Percentiles rank a stretch among this genome's conserved stretches.
Evolutionary conservation across 331 rosid genomes (phyloP).

Genomic region (Spiraea crenata): DNA sequence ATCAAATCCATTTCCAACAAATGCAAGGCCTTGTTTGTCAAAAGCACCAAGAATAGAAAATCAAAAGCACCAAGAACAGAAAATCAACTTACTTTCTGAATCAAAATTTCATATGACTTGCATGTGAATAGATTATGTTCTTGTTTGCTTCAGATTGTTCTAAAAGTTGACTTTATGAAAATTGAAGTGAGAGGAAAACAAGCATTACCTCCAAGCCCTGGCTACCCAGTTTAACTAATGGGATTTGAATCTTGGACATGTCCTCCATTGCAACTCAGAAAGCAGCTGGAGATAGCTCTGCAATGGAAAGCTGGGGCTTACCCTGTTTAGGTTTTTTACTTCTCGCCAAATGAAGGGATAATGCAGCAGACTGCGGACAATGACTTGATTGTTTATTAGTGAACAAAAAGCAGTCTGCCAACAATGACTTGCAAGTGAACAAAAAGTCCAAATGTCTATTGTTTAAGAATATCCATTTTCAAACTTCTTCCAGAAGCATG

Average conservation of each 20-base stretch:
- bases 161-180: not conserved
- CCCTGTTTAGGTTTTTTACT: too few species aligned
- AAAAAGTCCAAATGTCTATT: too few species aligned
- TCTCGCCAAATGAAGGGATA: too few species aligned
- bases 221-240: constrained; percentile 54
- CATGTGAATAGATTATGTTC: not conserved
- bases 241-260: constrained; percentile 28
- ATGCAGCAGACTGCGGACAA: too few species aligned
- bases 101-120: too few species aligned
- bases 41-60: not conserved
- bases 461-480: too few species aligned
- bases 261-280: constrained; percentile 29
- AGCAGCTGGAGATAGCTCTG: not conserved
- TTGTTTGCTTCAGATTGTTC: not conserved
- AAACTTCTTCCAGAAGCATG: too few species aligned
- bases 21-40: not conserved
- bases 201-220: constrained; percentile 59
- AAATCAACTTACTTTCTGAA: not conserved
- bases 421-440: too few species aligned
- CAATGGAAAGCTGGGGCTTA: not conserved
- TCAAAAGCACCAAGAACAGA: not conserved
- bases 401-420: too few species aligned
- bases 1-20: too few species aligned
- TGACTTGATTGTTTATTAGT: too few species aligned
- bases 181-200: not conserved